A percentile compares a stretch with the other conserved stretches of the same genome.
Conservation (phyloP, 2,329 filamentous ascomycete species). For the Rutstroemia sp. region DNA sequence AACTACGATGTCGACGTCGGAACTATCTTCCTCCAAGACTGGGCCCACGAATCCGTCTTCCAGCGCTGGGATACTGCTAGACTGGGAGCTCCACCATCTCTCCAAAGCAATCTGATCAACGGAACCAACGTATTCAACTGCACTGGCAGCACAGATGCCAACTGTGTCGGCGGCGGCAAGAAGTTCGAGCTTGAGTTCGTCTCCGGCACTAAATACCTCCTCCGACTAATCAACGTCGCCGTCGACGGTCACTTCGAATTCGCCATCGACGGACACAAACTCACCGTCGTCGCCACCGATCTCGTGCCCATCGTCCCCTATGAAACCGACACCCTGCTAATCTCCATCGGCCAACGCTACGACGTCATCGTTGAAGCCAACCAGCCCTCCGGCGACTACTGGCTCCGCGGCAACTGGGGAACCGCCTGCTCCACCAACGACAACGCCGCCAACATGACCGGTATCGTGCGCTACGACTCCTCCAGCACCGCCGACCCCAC, state of each 20-base stretch:
- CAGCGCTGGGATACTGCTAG: constrained; percentile 23
- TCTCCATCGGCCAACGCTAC: constrained; percentile 49
- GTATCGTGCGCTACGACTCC: constrained; percentile 35
- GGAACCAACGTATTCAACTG: constrained; percentile 26
- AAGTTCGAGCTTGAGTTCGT: constrained; percentile 28
- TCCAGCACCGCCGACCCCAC: constrained; percentile 29
- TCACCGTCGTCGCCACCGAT: constrained; percentile 52
- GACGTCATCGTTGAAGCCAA: constrained; percentile 41
- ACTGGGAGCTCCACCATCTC: constrained; percentile 17
- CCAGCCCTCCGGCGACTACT: constrained; percentile 50
- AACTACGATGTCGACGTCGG: constrained; percentile 46
- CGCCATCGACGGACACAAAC: constrained; percentile 46
- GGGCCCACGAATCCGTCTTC: constrained; percentile 23
- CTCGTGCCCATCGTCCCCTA: constrained; percentile 52
- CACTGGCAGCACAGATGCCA: constrained; percentile 15
- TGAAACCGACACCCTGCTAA: constrained; percentile 40
- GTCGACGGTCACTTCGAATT: constrained; percentile 40
- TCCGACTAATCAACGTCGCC: constrained; percentile 39
- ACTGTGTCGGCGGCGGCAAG: constrained; percentile 24
- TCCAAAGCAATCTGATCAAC: constrained; percentile 28
- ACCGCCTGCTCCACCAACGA: constrained; percentile 50
- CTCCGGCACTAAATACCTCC: constrained; percentile 34
- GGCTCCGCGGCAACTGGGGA: constrained; percentile 40
- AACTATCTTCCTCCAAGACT: constrained; percentile 25
- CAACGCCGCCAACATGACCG: constrained; percentile 40